Percentiles rank a stretch among this genome's conserved stretches.
Evolutionary conservation across 345 rosid species (phyloP).

Genomic region (Dipteronia sinensis): DNA sequence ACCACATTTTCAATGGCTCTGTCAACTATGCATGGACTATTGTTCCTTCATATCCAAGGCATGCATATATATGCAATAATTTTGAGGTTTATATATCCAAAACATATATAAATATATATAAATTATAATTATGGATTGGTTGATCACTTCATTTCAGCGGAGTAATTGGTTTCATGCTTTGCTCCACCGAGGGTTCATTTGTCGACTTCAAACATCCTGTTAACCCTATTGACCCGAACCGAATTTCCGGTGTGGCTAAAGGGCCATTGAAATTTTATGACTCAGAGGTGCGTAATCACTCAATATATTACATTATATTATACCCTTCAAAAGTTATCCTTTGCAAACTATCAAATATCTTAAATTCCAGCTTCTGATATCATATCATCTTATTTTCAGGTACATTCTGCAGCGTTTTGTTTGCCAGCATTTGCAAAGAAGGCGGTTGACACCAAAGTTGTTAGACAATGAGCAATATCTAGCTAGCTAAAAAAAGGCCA

Average conservation of each 20-base stretch:
- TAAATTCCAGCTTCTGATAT: no score
- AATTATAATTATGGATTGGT: neutral
- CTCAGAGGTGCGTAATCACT: slow-evolving; percentile 43
- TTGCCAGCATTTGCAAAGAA: slow-evolving; percentile 59
- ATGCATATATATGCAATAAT: neutral
- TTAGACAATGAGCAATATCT: neutral
- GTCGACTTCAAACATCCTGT: slow-evolving; percentile 63
- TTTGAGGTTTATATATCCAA: no score
- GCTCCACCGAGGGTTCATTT: slow-evolving; percentile 65
- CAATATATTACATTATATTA: neutral
- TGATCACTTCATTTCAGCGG: slow-evolving; percentile 46
- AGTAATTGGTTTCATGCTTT: slow-evolving; percentile 72
- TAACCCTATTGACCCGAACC: slow-evolving; percentile 38
- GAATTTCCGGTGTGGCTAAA: slow-evolving; percentile 44
- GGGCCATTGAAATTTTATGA: slow-evolving; percentile 57
- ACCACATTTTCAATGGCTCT: slow-evolving; percentile 57
- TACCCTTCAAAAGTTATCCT: neutral
- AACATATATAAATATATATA: no score
- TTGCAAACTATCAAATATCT: neutral
- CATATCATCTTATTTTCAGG: slow-evolving; percentile 30
- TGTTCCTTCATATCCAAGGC: slow-evolving; percentile 72
- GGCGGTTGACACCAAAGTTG: neutral
- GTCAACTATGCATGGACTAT: slow-evolving; percentile 55
- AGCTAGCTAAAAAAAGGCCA: no score
- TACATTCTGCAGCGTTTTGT: slow-evolving; percentile 63